phyloP scores from a whole-genome alignment of 495 filamentous ascomycete genomes.

The Penicillium lagena region DNA sequence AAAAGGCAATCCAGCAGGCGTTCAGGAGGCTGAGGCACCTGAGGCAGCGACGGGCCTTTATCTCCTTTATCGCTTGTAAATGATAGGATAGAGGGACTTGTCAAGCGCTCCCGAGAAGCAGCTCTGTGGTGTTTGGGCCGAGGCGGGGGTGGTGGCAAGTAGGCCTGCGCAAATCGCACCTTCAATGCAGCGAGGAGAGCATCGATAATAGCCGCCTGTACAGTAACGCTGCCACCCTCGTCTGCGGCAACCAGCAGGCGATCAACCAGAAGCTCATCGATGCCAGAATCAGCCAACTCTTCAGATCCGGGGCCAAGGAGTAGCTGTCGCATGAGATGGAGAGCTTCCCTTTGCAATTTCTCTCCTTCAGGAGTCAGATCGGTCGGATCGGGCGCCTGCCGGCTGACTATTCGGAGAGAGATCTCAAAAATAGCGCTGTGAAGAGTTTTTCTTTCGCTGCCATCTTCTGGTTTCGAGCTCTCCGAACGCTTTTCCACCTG shows the following conservation, averaged over 20 bases:
- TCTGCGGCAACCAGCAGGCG: conserved; percentile 59
- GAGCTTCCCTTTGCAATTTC: conserved; percentile 57
- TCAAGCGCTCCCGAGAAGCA: conserved; percentile 37
- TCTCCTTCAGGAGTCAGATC: conserved; percentile 24
- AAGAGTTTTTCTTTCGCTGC: conserved; percentile 21
- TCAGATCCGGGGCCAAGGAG: conserved; percentile 64
- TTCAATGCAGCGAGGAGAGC: conserved; percentile 65
- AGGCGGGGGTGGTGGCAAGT: conserved; percentile 27
- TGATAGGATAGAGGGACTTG: conserved; percentile 41
- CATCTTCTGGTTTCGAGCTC: conserved; percentile 16
- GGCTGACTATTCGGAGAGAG: conserved; percentile 25
- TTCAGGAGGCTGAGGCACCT: conserved; percentile 54
- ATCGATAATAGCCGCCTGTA: conserved; percentile 71
- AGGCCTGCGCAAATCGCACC: conserved; percentile 49
- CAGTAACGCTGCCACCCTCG: conserved; percentile 30
- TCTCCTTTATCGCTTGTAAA: conserved; percentile 42
- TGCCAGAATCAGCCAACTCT: conserved; percentile 57
- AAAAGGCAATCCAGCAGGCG: conserved; percentile 76
- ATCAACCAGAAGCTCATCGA: conserved; percentile 69
- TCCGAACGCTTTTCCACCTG: conserved; percentile 27
- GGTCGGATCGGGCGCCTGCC: conserved; percentile 4
- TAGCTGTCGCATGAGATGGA: conserved; percentile 69
- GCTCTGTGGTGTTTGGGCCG: conserved; percentile 37
- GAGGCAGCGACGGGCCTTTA: conserved; percentile 19
- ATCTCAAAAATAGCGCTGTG: conserved; percentile 35